These are phyloP conservation scores for Tylopilus sp. DNA, from an alignment of 1,284 basidiomycete genomes.

Conservation along the genomic window DNA sequence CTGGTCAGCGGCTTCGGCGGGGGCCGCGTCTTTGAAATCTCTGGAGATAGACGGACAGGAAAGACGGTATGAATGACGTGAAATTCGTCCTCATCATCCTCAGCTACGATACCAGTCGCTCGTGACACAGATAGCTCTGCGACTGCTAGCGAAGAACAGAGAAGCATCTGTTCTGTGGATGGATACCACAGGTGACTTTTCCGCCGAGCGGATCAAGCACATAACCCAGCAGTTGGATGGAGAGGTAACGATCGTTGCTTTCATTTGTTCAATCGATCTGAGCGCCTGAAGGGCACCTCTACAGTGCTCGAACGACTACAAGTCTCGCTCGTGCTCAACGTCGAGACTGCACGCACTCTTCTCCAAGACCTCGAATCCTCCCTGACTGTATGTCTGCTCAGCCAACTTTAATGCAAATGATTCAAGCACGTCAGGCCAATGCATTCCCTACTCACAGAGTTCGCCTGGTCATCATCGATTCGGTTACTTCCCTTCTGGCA, in stretches of 20 bases:
- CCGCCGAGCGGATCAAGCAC: constrained; percentile 44
- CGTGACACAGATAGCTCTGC: constrained; percentile 53
- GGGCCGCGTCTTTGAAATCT: constrained; percentile 57
- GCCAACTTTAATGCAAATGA: constrained; percentile 1
- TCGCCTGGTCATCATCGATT: constrained; percentile 60
- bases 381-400: constrained; percentile 29
- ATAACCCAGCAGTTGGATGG: constrained; percentile 36
- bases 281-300: constrained; percentile 30
- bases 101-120: constrained; percentile 42
- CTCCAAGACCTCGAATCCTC: constrained; percentile 43
- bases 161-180: constrained; percentile 57
- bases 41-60: constrained; percentile 57
- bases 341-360: constrained; percentile 48
- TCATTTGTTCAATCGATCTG: constrained; percentile 6
- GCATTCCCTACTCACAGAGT: constrained; percentile 16
- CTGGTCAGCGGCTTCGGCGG: constrained; percentile 48
- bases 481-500: constrained; percentile 62
- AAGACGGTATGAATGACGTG: constrained; percentile 55
- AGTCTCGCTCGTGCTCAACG: constrained; percentile 56
- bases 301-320: constrained; percentile 40
- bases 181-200: constrained; percentile 66
- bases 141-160: constrained; percentile 41
- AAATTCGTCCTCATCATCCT: neutral
- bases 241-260: constrained; percentile 31
- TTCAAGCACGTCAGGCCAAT: constrained; percentile 13